These are phyloP conservation scores for Xanthoparmelia taractica DNA, from an alignment of 495 filamentous ascomycete genomes.

Conservation along the genomic window DNA sequence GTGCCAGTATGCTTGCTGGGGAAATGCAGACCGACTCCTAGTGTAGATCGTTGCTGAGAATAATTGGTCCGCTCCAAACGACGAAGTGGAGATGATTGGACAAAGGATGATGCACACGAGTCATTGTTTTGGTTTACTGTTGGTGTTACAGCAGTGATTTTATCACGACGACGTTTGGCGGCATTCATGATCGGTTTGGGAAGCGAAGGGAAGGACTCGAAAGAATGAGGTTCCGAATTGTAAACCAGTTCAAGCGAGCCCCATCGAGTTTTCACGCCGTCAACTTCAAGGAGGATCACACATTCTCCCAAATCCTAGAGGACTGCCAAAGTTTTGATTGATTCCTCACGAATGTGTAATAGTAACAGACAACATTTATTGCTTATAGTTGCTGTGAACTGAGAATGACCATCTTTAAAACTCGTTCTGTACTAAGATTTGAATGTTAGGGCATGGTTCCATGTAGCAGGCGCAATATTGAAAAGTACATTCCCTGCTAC, in stretches of 20 bases:
- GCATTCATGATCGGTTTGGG: constrained; percentile 1
- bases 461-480: neutral
- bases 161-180: constrained; percentile 11
- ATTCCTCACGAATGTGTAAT: neutral
- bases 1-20: neutral
- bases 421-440: neutral
- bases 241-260: neutral
- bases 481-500: neutral
- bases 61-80: neutral
- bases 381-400: neutral
- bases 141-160: constrained; percentile 11
- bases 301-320: neutral
- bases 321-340: neutral
- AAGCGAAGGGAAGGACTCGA: neutral
- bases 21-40: constrained; percentile 8
- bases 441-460: neutral
- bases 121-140: constrained; percentile 8
- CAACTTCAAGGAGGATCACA: neutral
- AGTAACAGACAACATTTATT: neutral
- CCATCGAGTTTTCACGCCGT: neutral
- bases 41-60: constrained; percentile 2
- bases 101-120: constrained; percentile 5
- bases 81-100: constrained; percentile 9
- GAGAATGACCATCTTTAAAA: neutral
- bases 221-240: neutral